Evolutionary conservation across 257 asterid genomes (phyloP), one percentile per base, ranked within the genome.

Genomic region (Penstemon eatonii): DNA sequence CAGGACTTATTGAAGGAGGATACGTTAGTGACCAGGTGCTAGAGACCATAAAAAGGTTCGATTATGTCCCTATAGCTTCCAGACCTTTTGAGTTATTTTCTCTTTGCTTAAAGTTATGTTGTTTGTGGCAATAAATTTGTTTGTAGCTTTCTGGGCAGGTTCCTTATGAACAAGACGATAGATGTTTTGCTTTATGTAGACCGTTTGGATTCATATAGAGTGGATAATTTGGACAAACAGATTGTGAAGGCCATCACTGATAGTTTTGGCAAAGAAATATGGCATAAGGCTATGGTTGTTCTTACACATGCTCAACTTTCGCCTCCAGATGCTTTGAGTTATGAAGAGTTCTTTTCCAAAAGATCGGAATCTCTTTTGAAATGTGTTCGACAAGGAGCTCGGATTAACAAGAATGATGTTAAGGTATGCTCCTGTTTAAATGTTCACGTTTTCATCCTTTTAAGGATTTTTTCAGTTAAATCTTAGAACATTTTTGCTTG

Each of bases 121-220:
- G 51, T 36, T 57, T 52, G 8, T 60, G 56, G 59, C 65, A 10
- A 51, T 63, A 10, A 64, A 5, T 67, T 67, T 56, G 13, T 64
- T 66, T 64, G 52, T 75, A 75, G 84, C 45, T 73, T 71, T 61
- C 66, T 83, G 74, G 86, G 86, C 78, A 85, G 96, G 84, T 83
- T 85, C 82, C 95, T 91, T 75, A 69, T 87, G 88, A 85, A 82
- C 78, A 94, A 94, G 92, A 94, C 97, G 5, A 82, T 94, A 49
- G 98, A 94, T 75, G 96, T 91, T 75, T 68, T 94, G 84, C 96
- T 94, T 44, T 94, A 91, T 71, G 99, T 94, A 81, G 99, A 94
- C 72, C 96, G 99, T 39, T 76, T 94, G 85, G 99, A 94, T 84
- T 83, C 90, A 39, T 94, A 94, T 71, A 84, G 98, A 79, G 96